Conservation (phyloP, 2,329 filamentous ascomycete species). For the Cercospora sp. region DNA sequence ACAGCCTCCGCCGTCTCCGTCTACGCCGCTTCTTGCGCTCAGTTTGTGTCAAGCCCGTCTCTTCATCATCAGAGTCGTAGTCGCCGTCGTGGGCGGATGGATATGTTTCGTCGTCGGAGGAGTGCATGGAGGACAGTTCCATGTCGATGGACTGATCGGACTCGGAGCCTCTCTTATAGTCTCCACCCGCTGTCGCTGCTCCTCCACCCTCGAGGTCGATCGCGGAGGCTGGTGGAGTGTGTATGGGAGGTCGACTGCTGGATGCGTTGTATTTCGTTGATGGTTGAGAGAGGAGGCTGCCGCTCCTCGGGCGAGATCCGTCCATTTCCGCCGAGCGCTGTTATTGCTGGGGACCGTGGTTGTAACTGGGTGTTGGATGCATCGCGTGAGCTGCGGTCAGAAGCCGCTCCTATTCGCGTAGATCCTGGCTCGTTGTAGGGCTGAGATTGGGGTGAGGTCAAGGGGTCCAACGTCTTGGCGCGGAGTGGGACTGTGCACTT, state of each 20-base stretch:
- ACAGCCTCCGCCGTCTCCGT: constrained; percentile 65
- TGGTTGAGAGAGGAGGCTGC: not conserved
- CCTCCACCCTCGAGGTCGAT: not conserved
- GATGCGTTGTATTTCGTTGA: not conserved
- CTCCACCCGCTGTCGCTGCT: not conserved
- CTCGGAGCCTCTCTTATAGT: constrained; percentile 11
- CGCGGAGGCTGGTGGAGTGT: not conserved
- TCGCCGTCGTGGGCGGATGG: constrained; percentile 1
- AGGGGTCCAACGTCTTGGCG: not conserved
- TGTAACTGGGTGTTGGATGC: not conserved
- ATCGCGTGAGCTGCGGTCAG: constrained; percentile 6
- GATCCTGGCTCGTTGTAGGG: not conserved
- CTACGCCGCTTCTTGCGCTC: constrained; percentile 64
- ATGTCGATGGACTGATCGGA: constrained; percentile 23
- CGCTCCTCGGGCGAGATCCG: not conserved
- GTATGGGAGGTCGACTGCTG: constrained; percentile 5
- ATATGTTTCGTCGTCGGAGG: constrained; percentile 15
- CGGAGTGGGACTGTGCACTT: not conserved
- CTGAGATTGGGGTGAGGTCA: not conserved
- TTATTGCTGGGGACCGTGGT: not conserved
- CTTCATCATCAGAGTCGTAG: constrained; percentile 65
- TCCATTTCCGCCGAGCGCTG: not conserved
- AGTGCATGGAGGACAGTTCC: constrained; percentile 26
- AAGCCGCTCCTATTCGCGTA: constrained; percentile 4
- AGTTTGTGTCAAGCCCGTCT: constrained; percentile 77